These are phyloP conservation scores for Cudoniella acicularis DNA, from an alignment of 495 filamentous ascomycete genomes.

Conservation along the genomic window DNA sequence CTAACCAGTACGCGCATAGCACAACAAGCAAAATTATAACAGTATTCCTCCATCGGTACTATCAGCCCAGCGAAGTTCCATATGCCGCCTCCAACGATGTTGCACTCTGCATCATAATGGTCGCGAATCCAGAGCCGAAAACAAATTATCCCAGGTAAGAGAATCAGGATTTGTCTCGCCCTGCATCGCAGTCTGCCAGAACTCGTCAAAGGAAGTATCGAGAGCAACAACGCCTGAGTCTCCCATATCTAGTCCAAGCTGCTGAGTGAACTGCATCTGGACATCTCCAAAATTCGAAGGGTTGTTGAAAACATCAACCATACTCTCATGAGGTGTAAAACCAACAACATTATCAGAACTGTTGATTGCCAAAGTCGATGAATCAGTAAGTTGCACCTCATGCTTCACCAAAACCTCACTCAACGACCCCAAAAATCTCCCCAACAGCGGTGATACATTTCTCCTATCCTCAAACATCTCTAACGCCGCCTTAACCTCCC, in stretches of 20 bases:
- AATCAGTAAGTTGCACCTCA: conserved; percentile 17
- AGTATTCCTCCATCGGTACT: no score
- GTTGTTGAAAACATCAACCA: conserved; percentile 4
- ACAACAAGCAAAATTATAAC: no score
- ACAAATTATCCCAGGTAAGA: conserved; percentile 21
- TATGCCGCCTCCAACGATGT: no score
- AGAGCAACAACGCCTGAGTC: not conserved
- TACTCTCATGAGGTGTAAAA: not conserved
- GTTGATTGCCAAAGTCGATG: not conserved
- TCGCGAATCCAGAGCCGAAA: conserved; percentile 20
- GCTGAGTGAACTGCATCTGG: conserved; percentile 5
- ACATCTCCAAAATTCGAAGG: not conserved
- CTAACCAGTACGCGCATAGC: no score
- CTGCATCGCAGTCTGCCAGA: conserved; percentile 20
- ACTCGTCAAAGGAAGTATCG: conserved; percentile 20
- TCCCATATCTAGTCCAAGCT: not conserved
- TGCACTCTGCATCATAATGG: conserved; percentile 14
- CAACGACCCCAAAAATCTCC: conserved; percentile 22
- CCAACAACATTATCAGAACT: not conserved
- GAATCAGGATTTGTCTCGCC: conserved; percentile 21
- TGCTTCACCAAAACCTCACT: conserved; percentile 22
- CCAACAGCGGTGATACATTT: conserved; percentile 11
- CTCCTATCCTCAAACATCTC: conserved; percentile 21
- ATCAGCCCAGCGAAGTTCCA: no score
- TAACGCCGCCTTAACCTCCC: conserved; percentile 22